Conservation (phyloP, 225 moss, liverwort and hornwort species). For the Anthoceros angustus region DNA sequence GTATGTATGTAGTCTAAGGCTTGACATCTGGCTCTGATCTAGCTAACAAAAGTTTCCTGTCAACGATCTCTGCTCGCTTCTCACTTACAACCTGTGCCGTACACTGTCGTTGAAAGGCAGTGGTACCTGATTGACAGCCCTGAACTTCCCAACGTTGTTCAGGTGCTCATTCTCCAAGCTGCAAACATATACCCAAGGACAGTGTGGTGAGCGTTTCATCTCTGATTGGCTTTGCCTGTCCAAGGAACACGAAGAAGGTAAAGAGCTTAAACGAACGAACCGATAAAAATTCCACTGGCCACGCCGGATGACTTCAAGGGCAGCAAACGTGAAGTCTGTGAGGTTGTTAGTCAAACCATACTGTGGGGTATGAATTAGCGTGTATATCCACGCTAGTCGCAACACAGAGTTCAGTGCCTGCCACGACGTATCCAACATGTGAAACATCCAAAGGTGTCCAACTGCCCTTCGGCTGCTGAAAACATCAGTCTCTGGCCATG, state of each 20-base stretch:
- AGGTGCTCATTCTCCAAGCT: too few species aligned
- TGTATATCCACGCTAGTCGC: conserved; percentile 71
- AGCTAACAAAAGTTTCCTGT: background rate
- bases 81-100: background rate
- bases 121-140: too few species aligned
- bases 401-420: conserved; percentile 53
- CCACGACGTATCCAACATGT: background rate
- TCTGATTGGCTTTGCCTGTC: background rate
- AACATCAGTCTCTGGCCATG: background rate
- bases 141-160: too few species aligned
- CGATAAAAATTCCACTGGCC: background rate
- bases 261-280: background rate
- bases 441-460: background rate
- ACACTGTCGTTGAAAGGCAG: too few species aligned
- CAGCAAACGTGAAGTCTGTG: background rate
- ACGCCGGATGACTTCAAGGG: background rate
- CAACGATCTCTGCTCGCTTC: background rate
- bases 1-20: background rate
- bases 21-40: background rate
- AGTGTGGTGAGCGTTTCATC: background rate
- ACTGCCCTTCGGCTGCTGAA: background rate
- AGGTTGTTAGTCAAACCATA: background rate
- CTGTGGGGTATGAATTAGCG: conserved; percentile 41
- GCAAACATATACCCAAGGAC: background rate
- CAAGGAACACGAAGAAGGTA: background rate